Evolutionary conservation across 129 eudicot species (phyloP), one percentile per base, ranked within the genome.

Genomic region (Logfia minima): DNA sequence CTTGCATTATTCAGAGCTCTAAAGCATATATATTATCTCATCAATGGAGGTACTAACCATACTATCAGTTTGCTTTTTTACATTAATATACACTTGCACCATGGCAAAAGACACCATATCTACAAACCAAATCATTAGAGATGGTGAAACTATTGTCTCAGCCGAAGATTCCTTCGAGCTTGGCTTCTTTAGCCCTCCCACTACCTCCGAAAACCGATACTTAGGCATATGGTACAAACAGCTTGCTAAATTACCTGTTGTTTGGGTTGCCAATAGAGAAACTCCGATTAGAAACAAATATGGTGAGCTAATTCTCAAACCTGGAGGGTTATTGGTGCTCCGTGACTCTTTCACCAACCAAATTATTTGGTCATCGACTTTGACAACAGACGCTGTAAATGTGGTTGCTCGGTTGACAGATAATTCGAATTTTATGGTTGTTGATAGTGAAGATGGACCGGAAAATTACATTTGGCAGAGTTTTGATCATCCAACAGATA

Each of bases 101-200:
- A 23, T 58, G 3, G 80, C 80, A 28, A 22, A 8, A 5, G 86
- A 87, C 68, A 78, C 72, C 28, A 70, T 87, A 24, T 51, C 26
- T n/a, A 0, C 39, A 16, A 76, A 72, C 18, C 83, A 74, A 37
- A 43, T 52, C 17, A 35, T 87, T 0, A 60, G 41, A 77, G 87
- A 87, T n/a, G 88, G 85, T 0, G 82, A 82, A 23, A 84, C 84
- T 48, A 58, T 87, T 48, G 55, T 75, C 61, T 87, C 92, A 2
- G 69, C 92, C 1, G 75, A 78, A 22, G 84, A 84, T 23, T 45
- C 35, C 8, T 87, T 87, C 70, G 88, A 76, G 55, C 48, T 87
- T 60, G 87, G 91, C 4, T 87, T 87, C 41, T 87, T 84, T 75
- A 76, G 70, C 72, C 80, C 85, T 0, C 61, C 51, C 17, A 21